Evolutionary conservation across 2,329 filamentous ascomycete species (phyloP).

Genomic region (Fusarium sambucinum): DNA sequence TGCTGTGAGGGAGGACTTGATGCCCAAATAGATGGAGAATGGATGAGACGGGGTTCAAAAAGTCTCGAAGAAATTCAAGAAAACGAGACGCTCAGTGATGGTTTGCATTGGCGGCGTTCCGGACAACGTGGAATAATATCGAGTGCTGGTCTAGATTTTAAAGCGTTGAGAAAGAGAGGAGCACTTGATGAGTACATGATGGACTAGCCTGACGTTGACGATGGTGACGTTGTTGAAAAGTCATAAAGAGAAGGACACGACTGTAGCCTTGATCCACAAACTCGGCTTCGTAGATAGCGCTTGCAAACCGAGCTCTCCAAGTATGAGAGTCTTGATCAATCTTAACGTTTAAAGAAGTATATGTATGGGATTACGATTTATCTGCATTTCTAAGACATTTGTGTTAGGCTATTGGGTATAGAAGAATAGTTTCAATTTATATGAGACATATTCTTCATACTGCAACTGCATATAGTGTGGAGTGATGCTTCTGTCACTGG

Average conservation of each 20-base stretch:
- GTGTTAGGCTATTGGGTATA: background rate
- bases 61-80: slow-evolving; percentile 47
- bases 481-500: background rate
- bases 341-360: slow-evolving; percentile 19
- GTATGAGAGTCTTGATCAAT: slow-evolving; percentile 27
- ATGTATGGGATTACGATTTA: slow-evolving; percentile 1
- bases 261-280: slow-evolving; percentile 19
- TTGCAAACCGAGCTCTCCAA: slow-evolving; percentile 18
- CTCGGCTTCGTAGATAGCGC: slow-evolving; percentile 31
- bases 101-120: slow-evolving; percentile 59
- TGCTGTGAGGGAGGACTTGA: slow-evolving; percentile 80
- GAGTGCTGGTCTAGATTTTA: slow-evolving; percentile 53
- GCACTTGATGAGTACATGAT: slow-evolving; percentile 47
- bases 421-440: background rate
- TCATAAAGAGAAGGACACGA: slow-evolving; percentile 30
- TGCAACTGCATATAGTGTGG: background rate
- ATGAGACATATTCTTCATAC: slow-evolving; percentile 9
- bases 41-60: slow-evolving; percentile 37
- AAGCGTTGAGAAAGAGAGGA: slow-evolving; percentile 51
- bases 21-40: slow-evolving; percentile 62
- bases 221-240: slow-evolving; percentile 36
- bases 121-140: slow-evolving; percentile 56
- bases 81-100: slow-evolving; percentile 51
- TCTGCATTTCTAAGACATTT: background rate
- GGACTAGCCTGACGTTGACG: slow-evolving; percentile 33